Evolutionary conservation across 2,329 filamentous ascomycete species (phyloP).

Genomic region (Cladosporium sphaerospermum): DNA sequence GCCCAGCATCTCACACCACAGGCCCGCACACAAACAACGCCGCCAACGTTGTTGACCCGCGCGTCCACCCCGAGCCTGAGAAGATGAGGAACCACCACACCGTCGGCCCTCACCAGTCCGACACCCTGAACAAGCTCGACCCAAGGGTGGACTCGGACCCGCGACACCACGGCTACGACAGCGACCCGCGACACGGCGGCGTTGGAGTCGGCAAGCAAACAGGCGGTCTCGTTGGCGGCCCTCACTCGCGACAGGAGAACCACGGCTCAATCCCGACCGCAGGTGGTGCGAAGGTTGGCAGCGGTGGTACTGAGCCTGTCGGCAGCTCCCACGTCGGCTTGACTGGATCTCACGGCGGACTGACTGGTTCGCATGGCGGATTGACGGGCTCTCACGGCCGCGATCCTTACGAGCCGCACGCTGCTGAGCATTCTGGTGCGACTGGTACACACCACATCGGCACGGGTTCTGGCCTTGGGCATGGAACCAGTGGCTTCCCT

Average conservation of each 20-base stretch:
- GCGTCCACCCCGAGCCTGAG: slow-evolving; percentile 13
- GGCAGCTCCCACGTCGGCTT: neutral
- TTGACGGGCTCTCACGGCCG: neutral
- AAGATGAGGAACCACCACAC: slow-evolving; percentile 9
- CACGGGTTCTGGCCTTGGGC: neutral
- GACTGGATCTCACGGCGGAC: neutral
- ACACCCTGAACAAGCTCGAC: slow-evolving; percentile 22
- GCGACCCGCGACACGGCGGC: slow-evolving; percentile 9
- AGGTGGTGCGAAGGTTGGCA: neutral
- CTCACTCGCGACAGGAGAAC: slow-evolving; percentile 7
- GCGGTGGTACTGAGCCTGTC: neutral
- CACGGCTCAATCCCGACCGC: slow-evolving; percentile 1
- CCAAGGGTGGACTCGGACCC: slow-evolving; percentile 14
- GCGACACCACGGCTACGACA: slow-evolving; percentile 3
- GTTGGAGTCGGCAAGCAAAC: neutral
- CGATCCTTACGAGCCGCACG: neutral
- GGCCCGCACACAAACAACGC: slow-evolving; percentile 23
- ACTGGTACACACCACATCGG: neutral
- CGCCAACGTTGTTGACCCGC: slow-evolving; percentile 16
- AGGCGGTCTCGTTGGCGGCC: slow-evolving; percentile 2
- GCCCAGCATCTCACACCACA: slow-evolving; percentile 1
- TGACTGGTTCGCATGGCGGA: neutral
- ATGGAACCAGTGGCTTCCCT: neutral
- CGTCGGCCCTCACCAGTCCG: slow-evolving; percentile 8
- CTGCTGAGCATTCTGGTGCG: neutral